Conservation (phyloP, 768 basidiomycete species). For the Boletus tomentosulus region DNA sequence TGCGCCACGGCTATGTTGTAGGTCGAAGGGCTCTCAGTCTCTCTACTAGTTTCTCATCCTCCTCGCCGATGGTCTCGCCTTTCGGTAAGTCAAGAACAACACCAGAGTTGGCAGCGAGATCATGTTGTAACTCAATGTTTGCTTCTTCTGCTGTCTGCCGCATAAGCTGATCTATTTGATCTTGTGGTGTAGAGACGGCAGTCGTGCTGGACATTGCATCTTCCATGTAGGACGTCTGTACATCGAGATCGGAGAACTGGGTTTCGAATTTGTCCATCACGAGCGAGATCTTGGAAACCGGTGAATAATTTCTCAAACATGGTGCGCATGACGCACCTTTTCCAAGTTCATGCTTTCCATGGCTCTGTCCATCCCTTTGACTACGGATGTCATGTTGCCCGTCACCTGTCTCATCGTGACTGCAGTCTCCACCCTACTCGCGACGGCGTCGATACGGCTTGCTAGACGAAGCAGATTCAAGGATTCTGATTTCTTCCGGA, state of each 20-base stretch:
- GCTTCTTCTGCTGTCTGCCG: conserved; percentile 96
- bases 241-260: conserved; percentile 95
- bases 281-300: conserved; percentile 70
- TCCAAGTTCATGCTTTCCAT: conserved; percentile 99
- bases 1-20: conserved; percentile 41
- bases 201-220: conserved; percentile 92
- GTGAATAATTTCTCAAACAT: neutral
- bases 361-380: conserved; percentile 97
- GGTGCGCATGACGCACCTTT: conserved; percentile 50
- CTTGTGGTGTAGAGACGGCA: conserved; percentile 90
- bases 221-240: conserved; percentile 98
- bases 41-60: conserved; percentile 80
- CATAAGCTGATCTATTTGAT: conserved; percentile 91
- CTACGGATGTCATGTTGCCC: conserved; percentile 94
- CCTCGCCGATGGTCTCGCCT: conserved; percentile 60
- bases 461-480: conserved; percentile 87
- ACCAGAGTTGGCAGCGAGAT: conserved; percentile 59
- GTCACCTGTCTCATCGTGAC: conserved; percentile 98
- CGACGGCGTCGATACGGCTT: conserved; percentile 94
- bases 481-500: conserved; percentile 94
- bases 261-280: conserved; percentile 99
- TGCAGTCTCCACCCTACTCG: conserved; percentile 94
- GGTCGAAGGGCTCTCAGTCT: conserved; percentile 85
- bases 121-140: conserved; percentile 91
- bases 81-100: conserved; percentile 54